Percentiles rank a stretch among this genome's conserved stretches.
Evolutionary conservation across 495 filamentous ascomycete genomes (phyloP).

Genomic region (Hypoxylon perforatum): DNA sequence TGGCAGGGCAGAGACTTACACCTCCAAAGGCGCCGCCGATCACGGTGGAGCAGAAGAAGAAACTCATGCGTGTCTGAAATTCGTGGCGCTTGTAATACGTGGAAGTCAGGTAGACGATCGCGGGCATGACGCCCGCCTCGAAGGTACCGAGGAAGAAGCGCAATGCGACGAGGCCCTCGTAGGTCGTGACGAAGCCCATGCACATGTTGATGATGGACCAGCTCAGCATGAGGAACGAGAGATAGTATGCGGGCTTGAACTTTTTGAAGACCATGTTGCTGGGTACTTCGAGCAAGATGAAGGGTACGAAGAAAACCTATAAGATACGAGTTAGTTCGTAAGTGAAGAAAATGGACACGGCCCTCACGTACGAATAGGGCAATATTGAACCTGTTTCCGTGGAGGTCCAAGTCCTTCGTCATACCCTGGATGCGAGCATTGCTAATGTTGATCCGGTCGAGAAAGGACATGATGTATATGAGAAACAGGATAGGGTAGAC

Average conservation of each 20-base stretch:
- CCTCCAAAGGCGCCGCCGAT: conserved; percentile 71
- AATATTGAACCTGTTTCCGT: conserved; percentile 67
- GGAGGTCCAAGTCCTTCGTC: conserved; percentile 66
- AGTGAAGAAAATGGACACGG: neutral
- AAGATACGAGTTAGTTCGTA: neutral
- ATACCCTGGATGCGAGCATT: conserved; percentile 72
- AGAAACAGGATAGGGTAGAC: conserved; percentile 56
- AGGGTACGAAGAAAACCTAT: conserved; percentile 70
- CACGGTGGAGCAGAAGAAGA: conserved; percentile 69
- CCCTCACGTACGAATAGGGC: conserved; percentile 61
- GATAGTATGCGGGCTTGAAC: conserved; percentile 62
- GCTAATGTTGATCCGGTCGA: conserved; percentile 70
- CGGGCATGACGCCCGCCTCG: conserved; percentile 69
- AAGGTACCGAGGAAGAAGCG: conserved; percentile 69
- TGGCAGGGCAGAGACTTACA: conserved; percentile 36
- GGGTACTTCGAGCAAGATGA: conserved; percentile 71
- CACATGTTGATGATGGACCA: conserved; percentile 68
- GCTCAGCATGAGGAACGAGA: conserved; percentile 63
- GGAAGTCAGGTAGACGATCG: conserved; percentile 64
- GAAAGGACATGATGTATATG: conserved; percentile 57
- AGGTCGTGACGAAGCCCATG: conserved; percentile 62
- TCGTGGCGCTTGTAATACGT: conserved; percentile 74
- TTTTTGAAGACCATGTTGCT: conserved; percentile 66
- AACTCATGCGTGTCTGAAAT: conserved; percentile 66
- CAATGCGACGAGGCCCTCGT: conserved; percentile 62